Percentiles rank a stretch among this genome's conserved stretches.
Conservation (phyloP, 495 filamentous ascomycete genomes). For the Durotheca rogersii region DNA sequence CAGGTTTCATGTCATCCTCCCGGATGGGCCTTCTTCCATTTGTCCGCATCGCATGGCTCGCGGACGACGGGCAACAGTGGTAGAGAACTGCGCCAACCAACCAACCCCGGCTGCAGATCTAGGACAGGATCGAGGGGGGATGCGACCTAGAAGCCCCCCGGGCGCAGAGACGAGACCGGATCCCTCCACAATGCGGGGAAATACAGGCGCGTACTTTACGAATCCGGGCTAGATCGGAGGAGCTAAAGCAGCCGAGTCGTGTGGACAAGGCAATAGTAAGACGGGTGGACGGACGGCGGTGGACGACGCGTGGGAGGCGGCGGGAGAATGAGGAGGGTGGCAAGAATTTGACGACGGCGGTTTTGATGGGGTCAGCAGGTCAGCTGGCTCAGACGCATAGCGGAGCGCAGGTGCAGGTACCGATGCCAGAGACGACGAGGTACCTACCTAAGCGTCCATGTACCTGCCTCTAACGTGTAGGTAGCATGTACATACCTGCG, state of each 20-base stretch:
- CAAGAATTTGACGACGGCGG: too few species aligned
- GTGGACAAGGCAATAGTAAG: too few species aligned
- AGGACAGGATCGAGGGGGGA: too few species aligned
- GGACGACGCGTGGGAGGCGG: too few species aligned
- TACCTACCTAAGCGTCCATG: too few species aligned
- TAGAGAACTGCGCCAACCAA: too few species aligned
- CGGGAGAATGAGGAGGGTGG: neutral
- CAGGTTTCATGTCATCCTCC: neutral
- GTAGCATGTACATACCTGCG: neutral
- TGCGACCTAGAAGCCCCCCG: constrained; percentile 7
- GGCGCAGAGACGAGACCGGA: neutral
- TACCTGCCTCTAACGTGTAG: neutral
- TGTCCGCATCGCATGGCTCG: constrained; percentile 10
- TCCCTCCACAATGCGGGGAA: constrained; percentile 29
- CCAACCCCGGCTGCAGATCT: too few species aligned
- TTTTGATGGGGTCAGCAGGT: too few species aligned
- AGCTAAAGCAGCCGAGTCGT: constrained; percentile 18
- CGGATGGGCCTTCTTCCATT: constrained; percentile 13
- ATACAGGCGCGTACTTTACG: neutral
- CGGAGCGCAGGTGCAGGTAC: too few species aligned
- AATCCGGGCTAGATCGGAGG: neutral
- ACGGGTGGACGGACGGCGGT: too few species aligned
- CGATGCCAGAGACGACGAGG: too few species aligned
- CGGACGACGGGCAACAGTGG: neutral
- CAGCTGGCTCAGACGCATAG: too few species aligned